Evolutionary conservation across 768 basidiomycete species (phyloP).

Genomic region (Mycena rosella): DNA sequence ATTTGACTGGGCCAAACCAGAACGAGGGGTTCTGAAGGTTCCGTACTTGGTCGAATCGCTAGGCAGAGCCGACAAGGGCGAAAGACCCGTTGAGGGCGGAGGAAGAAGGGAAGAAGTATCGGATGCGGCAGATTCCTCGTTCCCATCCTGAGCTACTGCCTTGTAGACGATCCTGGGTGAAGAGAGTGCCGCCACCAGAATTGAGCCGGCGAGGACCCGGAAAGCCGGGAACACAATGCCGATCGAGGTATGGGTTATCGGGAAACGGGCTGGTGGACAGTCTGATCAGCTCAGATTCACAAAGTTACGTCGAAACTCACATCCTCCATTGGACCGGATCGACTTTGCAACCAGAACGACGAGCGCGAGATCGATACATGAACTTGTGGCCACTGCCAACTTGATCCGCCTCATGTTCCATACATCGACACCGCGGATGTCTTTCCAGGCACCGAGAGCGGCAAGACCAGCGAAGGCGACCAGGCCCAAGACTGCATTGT

Average conservation of each 20-base stretch:
- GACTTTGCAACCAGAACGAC: slow-evolving; percentile 65
- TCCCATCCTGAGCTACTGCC: slow-evolving; percentile 58
- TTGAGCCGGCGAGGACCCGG: slow-evolving; percentile 72
- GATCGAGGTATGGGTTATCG: slow-evolving; percentile 30
- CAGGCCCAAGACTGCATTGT: slow-evolving; percentile 77
- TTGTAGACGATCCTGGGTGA: slow-evolving; percentile 77
- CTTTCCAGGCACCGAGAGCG: slow-evolving; percentile 84
- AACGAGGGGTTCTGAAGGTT: slow-evolving; percentile 71
- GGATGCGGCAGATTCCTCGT: slow-evolving; percentile 56
- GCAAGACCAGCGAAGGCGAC: slow-evolving; percentile 79
- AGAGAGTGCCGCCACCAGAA: slow-evolving; percentile 70
- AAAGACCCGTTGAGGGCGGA: slow-evolving; percentile 65
- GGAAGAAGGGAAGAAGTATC: slow-evolving; percentile 69
- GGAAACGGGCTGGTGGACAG: slow-evolving; percentile 56
- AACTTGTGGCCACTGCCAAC: slow-evolving; percentile 61
- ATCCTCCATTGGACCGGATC: slow-evolving; percentile 49
- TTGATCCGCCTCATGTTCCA: slow-evolving; percentile 75
- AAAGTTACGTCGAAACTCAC: slow-evolving; percentile 44
- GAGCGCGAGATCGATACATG: slow-evolving; percentile 74
- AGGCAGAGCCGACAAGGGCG: slow-evolving; percentile 55
- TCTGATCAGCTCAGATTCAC: slow-evolving; percentile 34
- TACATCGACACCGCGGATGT: slow-evolving; percentile 74
- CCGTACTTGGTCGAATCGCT: slow-evolving; percentile 75
- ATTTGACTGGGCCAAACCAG: slow-evolving; percentile 63
- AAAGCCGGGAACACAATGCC: slow-evolving; percentile 64